Base-by-base conservation (phyloP, 768 basidiomycete species). In the Ramaria rubella region DNA sequence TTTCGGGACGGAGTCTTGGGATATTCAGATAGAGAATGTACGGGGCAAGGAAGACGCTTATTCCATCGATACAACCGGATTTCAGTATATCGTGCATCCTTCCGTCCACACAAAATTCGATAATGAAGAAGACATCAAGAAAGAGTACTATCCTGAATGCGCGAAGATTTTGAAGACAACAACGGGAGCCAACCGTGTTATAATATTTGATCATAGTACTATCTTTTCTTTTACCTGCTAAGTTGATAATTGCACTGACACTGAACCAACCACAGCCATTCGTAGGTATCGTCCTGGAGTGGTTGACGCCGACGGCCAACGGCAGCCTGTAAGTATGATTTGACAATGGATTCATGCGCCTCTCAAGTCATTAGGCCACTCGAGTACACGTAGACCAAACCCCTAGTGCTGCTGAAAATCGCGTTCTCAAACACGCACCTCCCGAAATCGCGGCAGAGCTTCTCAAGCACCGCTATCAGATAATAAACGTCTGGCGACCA, bases 401-500 rank as follows among this genome's bases (percentile, higher is more conserved):
- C 0, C 59, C 70, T 0, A 60, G 60, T 0, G 70, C 76, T 5
- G 71, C 76, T 29, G 61, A 67, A 21, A 72, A 70, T 7, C 72
- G 76, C 4, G 78, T 80, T 14, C 66, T 69, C 33, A 70, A 70
- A 31, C 77, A 79, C 60, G 70, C 77, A 12, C 75, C 77, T 0
- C 66, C 62, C 44, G n/a, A n/a, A n/a, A 76, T 79, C 38, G 76
- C 69, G 0, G 59, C 65, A 31, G 59, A 61, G 42, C 61, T 78
- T 46, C 69, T 78, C 33, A 64, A 71, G 58, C 65, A 69, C 24
- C 76, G 78, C 58, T 80, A 77, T 65, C 77, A 79, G 61, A 76
- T 81, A 58, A 72, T 81, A 58, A 80, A 80, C 64, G 64, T 81
- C 56, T 81, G 80, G 80, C 72, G 79, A 21, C 79, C 79, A 1